phyloP scores from a whole-genome alignment of 208 protist species.

The Crithidia acanthocephali region DNA sequence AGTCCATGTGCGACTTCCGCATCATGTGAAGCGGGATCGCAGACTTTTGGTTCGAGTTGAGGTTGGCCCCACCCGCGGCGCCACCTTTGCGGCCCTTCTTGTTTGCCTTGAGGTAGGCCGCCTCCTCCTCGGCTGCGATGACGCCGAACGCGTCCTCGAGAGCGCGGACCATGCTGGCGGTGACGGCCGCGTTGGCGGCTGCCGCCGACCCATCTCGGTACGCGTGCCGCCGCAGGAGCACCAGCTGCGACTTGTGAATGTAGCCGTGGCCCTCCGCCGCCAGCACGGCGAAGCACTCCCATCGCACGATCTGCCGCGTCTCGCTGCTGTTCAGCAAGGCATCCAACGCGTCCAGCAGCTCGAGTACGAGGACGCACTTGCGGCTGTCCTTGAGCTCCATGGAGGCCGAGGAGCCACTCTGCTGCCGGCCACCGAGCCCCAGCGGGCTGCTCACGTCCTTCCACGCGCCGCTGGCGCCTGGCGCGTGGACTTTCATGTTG shows the following conservation, averaged over 20 bases:
- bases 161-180: constrained; percentile 69
- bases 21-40: constrained; percentile 72
- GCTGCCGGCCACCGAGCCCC: not conserved
- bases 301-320: constrained; percentile 60
- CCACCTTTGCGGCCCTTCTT: constrained; percentile 51
- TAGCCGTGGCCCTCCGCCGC: constrained; percentile 61
- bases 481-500: not conserved
- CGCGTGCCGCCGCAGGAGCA: constrained; percentile 31
- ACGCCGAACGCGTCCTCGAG: constrained; percentile 63
- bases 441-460: constrained; percentile 3
- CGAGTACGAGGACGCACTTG: constrained; percentile 36
- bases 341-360: constrained; percentile 67
- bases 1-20: constrained; percentile 73
- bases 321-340: constrained; percentile 61
- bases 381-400: constrained; percentile 20
- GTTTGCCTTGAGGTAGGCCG: constrained; percentile 52
- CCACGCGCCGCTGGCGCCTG: constrained; percentile 2
- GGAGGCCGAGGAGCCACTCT: not conserved
- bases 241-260: constrained; percentile 74
- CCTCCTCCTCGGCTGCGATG: constrained; percentile 69
- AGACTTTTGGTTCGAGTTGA: constrained; percentile 64
- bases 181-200: constrained; percentile 38
- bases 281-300: constrained; percentile 67
- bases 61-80: constrained; percentile 32
- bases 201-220: constrained; percentile 30